Base-by-base conservation (phyloP, 1,139 yeast species). In the Candida sp. region DNA sequence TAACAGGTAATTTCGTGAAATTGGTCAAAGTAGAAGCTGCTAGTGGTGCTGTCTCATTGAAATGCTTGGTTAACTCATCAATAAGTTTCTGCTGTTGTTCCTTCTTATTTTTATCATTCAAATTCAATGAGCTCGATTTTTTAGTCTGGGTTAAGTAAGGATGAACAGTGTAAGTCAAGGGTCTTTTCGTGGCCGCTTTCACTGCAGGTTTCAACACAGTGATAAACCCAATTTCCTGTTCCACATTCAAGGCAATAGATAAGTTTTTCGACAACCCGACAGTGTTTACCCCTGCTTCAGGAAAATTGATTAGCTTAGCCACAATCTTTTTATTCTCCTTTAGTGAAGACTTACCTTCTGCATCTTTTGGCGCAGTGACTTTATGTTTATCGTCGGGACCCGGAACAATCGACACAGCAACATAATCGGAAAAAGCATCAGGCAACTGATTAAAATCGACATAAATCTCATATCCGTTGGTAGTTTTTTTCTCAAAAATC, bases 221-320 rank as follows among this genome's bases (percentile, higher is more conserved):
- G 15, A 81, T 66, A 47, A 74, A 70, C 0, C 95, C 95, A 4
- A 80, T 66, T 22, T 66, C 64, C 5, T 61, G 49, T 45, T 75
- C 80, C 1, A 78, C 60, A 0, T 81, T 79, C 33, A 87, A 69
- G 0, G 95, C 83, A 5, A 74, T 65, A 1, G 91, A 76, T 38
- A 87, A 66, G 4, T 75, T 62, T 9, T 62, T 55, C 0, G 95
- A 82, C 12, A 89, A 54, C 0, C 82, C 85, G 5, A 81, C 79
- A 36, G 75, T 73, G 25, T 73, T 70, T 2, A 56, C 45, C 0
- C 80, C 80, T 4, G 75, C 56, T 0, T 56, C 49, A 1, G 66
- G 57, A 45, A 56, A 63, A 44, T 69, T 68, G 0, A 77, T 68
- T 3, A 86, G 59, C 38, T 65, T 70, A 0, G 93, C 95, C 5